Evolutionary conservation across 768 basidiomycete species (phyloP).

Genomic region (Leucocoprinus birnbaumii): DNA sequence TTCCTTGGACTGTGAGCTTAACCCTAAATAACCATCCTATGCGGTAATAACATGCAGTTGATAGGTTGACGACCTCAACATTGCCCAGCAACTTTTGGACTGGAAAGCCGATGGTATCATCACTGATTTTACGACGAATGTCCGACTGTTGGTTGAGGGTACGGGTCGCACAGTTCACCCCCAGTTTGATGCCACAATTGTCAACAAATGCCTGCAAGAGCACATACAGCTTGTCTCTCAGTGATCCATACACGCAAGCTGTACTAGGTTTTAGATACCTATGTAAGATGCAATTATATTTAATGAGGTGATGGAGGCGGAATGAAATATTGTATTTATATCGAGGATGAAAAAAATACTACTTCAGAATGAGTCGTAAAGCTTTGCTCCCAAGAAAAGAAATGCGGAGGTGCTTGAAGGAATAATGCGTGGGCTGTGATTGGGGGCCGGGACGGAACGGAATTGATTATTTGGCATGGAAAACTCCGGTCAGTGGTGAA

Average conservation of each 20-base stretch:
- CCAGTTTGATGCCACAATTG: conserved; percentile 52
- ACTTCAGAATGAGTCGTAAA: too few relatives aligned
- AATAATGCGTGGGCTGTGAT: conserved; percentile 8
- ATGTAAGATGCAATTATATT: too few relatives aligned
- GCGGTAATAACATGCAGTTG: background rate
- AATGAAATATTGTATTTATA: too few relatives aligned
- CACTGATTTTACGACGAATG: conserved; percentile 64
- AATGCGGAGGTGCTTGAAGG: too few relatives aligned
- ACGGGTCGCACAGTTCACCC: conserved; percentile 52
- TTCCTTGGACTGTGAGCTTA: conserved; percentile 68
- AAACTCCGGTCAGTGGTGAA: conserved; percentile 27
- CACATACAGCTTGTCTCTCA: conserved; percentile 35
- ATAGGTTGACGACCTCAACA: conserved; percentile 61
- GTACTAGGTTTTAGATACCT: too few relatives aligned
- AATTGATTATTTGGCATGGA: conserved; percentile 25
- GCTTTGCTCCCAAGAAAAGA: too few relatives aligned
- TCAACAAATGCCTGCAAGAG: conserved; percentile 58
- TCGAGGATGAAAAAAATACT: too few relatives aligned
- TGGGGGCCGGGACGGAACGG: conserved; percentile 40
- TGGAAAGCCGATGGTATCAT: conserved; percentile 76
- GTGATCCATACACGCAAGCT: too few relatives aligned
- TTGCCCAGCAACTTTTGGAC: conserved; percentile 56
- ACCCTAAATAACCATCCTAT: background rate
- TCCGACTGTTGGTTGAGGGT: conserved; percentile 57
- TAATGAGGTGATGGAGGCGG: too few relatives aligned